Evolutionary conservation across 176 grass and related monocot species (phyloP).

Genomic region (Cenchrus americanus): DNA sequence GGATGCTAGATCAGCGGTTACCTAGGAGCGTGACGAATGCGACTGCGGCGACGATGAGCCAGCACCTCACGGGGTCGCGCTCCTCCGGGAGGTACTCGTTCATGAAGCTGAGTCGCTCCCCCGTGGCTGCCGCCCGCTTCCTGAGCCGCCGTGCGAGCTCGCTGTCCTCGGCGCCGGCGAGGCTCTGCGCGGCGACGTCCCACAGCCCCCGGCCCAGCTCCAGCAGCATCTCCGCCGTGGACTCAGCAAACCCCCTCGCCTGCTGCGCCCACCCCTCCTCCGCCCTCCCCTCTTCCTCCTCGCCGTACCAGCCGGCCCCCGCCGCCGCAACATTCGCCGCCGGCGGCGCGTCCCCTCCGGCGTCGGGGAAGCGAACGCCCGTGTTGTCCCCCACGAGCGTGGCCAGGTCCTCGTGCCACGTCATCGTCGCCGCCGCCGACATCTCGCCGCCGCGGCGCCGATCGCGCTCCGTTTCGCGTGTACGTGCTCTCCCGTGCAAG

Average conservation of each 20-base stretch:
- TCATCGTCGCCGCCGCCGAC: constrained; percentile 66
- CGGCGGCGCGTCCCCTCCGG: not conserved
- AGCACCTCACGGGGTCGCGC: constrained; percentile 80
- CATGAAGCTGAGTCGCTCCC: constrained; percentile 76
- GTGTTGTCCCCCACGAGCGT: constrained; percentile 55
- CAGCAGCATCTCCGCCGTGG: constrained; percentile 86
- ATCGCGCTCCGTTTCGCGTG: constrained; percentile 17
- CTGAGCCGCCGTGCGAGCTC: constrained; percentile 72
- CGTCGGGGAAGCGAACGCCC: constrained; percentile 43
- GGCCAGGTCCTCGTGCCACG: constrained; percentile 86
- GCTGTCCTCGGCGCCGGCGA: constrained; percentile 72
- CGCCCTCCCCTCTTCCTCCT: constrained; percentile 29
- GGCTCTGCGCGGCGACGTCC: constrained; percentile 80
- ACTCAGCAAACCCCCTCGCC: constrained; percentile 70
- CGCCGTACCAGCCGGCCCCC: constrained; percentile 45
- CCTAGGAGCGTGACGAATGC: constrained; percentile 76
- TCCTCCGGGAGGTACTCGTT: constrained; percentile 99
- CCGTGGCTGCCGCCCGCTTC: constrained; percentile 46
- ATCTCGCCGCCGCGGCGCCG: constrained; percentile 51
- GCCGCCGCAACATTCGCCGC: constrained; percentile 31
- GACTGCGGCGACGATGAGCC: constrained; percentile 79
- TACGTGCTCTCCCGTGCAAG: not conserved
- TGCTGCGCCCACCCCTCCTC: constrained; percentile 87
- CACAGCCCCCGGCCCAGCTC: constrained; percentile 79
- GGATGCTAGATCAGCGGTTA: constrained; percentile 43